Conservation (phyloP, 768 basidiomycete species). For the Tulasnella calospora region DNA sequence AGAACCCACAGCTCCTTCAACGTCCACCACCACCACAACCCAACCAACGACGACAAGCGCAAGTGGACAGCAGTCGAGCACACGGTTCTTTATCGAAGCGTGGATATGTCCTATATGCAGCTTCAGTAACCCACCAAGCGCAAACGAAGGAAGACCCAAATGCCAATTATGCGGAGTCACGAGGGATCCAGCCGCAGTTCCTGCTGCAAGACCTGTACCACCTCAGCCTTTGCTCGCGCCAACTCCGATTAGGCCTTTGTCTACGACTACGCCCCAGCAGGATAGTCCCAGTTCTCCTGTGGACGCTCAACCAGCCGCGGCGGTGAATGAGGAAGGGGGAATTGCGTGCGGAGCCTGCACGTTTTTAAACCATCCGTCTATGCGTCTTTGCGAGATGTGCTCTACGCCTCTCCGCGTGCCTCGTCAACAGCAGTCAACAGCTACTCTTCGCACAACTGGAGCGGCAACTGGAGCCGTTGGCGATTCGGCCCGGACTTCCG, state of each 20-base stretch:
- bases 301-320: background rate
- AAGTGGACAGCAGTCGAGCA: background rate
- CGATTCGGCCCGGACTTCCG: background rate
- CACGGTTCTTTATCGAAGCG: slow-evolving; percentile 37
- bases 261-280: slow-evolving; percentile 31
- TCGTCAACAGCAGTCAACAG: background rate
- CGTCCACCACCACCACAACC: background rate
- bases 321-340: slow-evolving; percentile 32
- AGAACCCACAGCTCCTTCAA: background rate
- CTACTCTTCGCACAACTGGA: background rate
- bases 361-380: slow-evolving; percentile 78
- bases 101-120: slow-evolving; percentile 92
- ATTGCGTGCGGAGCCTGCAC: slow-evolving; percentile 83
- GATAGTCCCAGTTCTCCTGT: background rate
- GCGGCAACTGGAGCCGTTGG: no score
- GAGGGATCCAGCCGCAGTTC: slow-evolving; percentile 19
- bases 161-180: slow-evolving; percentile 83
- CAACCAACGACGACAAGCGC: background rate
- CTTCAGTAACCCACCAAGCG: slow-evolving; percentile 68
- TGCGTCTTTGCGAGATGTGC: slow-evolving; percentile 81
- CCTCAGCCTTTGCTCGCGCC: background rate
- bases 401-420: slow-evolving; percentile 55
- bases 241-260: background rate
- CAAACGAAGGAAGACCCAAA: slow-evolving; percentile 34
- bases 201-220: background rate